Evolutionary conservation across 192 early-diverging fungal species (phyloP), one percentile per base, ranked within the genome.

Genomic region (Pilaira anomala): DNA sequence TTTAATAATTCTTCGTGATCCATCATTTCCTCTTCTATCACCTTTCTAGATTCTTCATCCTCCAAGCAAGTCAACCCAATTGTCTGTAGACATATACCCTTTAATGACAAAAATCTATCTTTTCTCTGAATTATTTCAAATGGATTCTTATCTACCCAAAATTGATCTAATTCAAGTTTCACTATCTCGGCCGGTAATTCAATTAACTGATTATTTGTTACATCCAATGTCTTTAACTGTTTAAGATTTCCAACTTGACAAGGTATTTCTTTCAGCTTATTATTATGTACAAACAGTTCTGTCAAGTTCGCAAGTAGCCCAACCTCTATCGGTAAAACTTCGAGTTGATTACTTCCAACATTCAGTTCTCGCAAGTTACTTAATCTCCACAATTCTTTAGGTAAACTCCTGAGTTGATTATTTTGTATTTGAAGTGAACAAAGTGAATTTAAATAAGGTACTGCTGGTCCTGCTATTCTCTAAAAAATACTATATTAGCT

Each of bases 391-490:
- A 78, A 56, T 29, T 60, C 59, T 11, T 13, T 12, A 2, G 72
- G 73, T 28, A 78, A 25, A 21, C 21, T 62, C 1, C 50, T 53
- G 22, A 78, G 60, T 16, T 67, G 36, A 41, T 78, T 78, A 25
- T 65, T 56, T 39, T 74, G 66, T 1, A 78, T 33, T 30, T 48
- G 51, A 9, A 78, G 46, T 30, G 57, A 55, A 26, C 62, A 58
- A 6, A 78, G 63, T 2, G 19, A n/a, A 13, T n/a, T 9, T 22
- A 78, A 54, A 51, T 66, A 65, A 16, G 60, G 70, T 22, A 78
- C 45, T 11, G 75, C 75, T 12, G 73, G 73, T 0, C 28, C 11
- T 28, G 74, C 44, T 44, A 78, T 66, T 21, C 22, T 75, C 77
- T 78, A 67, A 24, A 33, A 16, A 44, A 18, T 1, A 48, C 0